Evolutionary conservation across 1,139 yeast species (phyloP).

Genomic region (Entelexis sorbosivorans): DNA sequence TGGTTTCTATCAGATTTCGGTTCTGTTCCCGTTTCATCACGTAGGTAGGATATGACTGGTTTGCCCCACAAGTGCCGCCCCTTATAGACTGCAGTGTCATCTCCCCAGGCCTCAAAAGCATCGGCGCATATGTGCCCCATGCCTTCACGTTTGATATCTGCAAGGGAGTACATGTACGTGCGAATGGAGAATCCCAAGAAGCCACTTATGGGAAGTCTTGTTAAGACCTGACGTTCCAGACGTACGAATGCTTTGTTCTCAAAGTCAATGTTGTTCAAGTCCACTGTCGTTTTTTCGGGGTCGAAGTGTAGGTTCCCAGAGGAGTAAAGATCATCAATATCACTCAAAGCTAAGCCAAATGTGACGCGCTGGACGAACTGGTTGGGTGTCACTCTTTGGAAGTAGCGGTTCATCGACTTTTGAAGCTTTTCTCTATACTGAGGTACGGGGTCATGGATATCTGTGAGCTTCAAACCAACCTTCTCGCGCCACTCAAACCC

Average conservation of each 20-base stretch:
- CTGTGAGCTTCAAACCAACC: constrained; percentile 33
- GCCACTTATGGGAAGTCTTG: constrained; percentile 45
- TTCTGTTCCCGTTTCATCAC: neutral
- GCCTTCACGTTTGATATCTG: constrained; percentile 44
- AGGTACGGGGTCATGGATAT: constrained; percentile 54
- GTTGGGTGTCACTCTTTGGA: constrained; percentile 40
- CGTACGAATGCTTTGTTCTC: constrained; percentile 43
- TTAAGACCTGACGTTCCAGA: constrained; percentile 50
- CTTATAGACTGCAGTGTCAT: constrained; percentile 48
- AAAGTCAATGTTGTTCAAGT: constrained; percentile 30
- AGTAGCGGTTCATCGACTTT: constrained; percentile 53
- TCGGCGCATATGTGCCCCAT: constrained; percentile 34
- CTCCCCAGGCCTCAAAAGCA: constrained; percentile 52
- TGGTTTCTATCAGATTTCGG: neutral
- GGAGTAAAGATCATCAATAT: constrained; percentile 34
- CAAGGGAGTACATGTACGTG: constrained; percentile 53
- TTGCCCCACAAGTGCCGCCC: constrained; percentile 53
- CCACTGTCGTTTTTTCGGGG: constrained; percentile 41
- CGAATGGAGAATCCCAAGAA: constrained; percentile 51
- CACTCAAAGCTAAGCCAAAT: constrained; percentile 44
- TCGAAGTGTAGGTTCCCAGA: constrained; percentile 5
- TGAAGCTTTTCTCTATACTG: constrained; percentile 46
- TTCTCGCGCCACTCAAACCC: constrained; percentile 58
- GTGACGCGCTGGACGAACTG: constrained; percentile 50
- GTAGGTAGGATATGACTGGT: constrained; percentile 40